A percentile compares a stretch with the other conserved stretches of the same genome.
phyloP scores from a whole-genome alignment of 257 asterid genomes.

The Solanum dulcamara region DNA sequence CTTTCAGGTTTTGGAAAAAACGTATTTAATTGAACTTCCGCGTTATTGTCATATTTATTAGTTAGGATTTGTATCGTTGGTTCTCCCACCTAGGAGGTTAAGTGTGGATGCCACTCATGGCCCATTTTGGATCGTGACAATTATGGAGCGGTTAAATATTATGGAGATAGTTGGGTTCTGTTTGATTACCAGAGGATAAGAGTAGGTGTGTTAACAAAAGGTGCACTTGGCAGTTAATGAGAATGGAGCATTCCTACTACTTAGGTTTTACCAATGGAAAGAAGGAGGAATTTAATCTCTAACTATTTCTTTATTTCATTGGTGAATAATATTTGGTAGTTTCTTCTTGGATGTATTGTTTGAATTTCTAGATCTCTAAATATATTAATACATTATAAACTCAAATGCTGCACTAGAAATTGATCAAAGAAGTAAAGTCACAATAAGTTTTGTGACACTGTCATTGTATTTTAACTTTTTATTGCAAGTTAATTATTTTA shows the following conservation, averaged over 20 bases:
- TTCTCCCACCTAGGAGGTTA: no score
- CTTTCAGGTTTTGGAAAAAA: no score
- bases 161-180: not conserved
- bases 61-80: no score
- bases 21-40: no score
- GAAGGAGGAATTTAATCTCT: not conserved
- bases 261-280: not conserved
- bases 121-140: no score
- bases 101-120: no score
- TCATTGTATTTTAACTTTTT: not conserved
- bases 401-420: not conserved
- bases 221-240: not conserved
- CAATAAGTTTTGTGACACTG: not conserved
- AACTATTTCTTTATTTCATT: not conserved
- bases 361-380: not conserved
- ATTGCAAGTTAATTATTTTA: not conserved
- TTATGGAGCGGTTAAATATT: not conserved
- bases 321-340: not conserved
- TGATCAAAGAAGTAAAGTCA: not conserved
- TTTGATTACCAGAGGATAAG: not conserved
- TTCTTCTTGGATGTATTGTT: not conserved
- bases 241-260: not conserved
- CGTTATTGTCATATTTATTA: no score
- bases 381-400: not conserved
- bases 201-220: not conserved